Evolutionary conservation across 2,329 filamentous ascomycete genomes (phyloP).

Genomic region (Epicoccum sorghinum): DNA sequence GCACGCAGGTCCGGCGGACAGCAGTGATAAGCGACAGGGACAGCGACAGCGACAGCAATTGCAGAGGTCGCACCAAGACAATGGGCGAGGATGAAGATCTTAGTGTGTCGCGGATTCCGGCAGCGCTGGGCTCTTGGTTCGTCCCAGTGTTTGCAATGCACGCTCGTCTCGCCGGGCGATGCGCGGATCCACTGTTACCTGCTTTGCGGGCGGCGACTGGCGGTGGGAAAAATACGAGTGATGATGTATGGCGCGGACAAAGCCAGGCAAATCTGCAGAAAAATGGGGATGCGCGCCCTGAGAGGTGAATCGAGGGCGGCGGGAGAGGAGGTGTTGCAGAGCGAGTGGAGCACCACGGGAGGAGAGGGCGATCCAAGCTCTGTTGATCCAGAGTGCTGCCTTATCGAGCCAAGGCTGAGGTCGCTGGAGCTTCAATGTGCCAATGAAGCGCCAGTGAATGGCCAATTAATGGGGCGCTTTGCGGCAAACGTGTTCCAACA

Average conservation of each 20-base stretch:
- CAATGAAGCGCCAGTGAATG: background rate
- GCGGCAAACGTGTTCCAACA: conserved; percentile 5
- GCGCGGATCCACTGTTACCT: conserved; percentile 15
- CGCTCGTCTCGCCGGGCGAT: conserved; percentile 8
- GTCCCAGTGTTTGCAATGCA: conserved; percentile 6
- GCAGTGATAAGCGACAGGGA: conserved; percentile 16
- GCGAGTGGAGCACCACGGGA: conserved; percentile 24
- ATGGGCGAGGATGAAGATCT: conserved; percentile 24
- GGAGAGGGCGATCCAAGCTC: conserved; percentile 21
- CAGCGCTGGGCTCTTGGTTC: conserved; percentile 9
- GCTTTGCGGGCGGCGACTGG: conserved; percentile 18
- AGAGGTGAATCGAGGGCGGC: conserved; percentile 20
- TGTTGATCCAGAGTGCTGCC: conserved; percentile 10
- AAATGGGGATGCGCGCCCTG: conserved; percentile 10
- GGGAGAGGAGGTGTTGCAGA: conserved; percentile 27
- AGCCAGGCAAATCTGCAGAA: conserved; percentile 11
- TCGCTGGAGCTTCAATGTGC: background rate
- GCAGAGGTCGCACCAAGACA: background rate
- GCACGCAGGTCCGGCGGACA: conserved; percentile 16
- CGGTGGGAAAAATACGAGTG: conserved; percentile 21
- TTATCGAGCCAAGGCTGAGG: conserved; percentile 11
- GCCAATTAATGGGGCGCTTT: conserved; percentile 1
- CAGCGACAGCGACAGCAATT: background rate
- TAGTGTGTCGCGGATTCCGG: conserved; percentile 24
- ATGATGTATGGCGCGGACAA: conserved; percentile 27